Percentiles rank a stretch among this genome's conserved stretches.
phyloP scores from a whole-genome alignment of 2,329 filamentous ascomycete species.

The Pseudogymnoascus verrucosus region DNA sequence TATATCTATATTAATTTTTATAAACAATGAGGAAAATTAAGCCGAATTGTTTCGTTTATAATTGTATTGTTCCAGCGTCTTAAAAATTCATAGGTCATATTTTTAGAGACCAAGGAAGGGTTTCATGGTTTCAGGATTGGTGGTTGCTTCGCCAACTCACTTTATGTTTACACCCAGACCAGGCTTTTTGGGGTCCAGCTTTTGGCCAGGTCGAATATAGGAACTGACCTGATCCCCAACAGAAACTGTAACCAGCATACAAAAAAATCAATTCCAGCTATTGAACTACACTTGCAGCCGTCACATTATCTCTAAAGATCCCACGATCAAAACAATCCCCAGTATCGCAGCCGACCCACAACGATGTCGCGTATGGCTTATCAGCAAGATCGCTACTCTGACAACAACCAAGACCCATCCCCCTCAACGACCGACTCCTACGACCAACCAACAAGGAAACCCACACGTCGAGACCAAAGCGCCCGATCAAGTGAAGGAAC shows the following conservation, averaged over 20 bases:
- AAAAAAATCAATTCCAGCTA: neutral
- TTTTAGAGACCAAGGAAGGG: neutral
- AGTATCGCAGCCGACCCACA: conserved; percentile 2
- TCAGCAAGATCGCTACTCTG: conserved; percentile 24
- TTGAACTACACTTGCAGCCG: neutral
- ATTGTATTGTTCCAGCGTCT: neutral
- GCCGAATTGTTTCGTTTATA: neutral
- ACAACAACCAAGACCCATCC: conserved; percentile 17
- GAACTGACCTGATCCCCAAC: neutral
- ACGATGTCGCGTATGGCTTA: conserved; percentile 25
- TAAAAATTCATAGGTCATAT: neutral
- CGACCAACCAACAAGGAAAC: conserved; percentile 24
- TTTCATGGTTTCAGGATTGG: neutral
- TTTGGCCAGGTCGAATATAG: neutral
- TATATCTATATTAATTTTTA: neutral
- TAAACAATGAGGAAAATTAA: neutral
- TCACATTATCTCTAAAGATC: neutral
- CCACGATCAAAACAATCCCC: neutral
- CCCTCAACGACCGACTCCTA: conserved; percentile 26
- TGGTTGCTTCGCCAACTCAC: conserved; percentile 5
- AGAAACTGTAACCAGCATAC: neutral
- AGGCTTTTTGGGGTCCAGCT: neutral
- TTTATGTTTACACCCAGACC: conserved; percentile 7
- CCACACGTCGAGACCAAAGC: conserved; percentile 26
- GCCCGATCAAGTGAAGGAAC: conserved; percentile 75